Evolutionary conservation across 352 stramenopile genomes (phyloP).

Genomic region (Peronospora belbahrii): DNA sequence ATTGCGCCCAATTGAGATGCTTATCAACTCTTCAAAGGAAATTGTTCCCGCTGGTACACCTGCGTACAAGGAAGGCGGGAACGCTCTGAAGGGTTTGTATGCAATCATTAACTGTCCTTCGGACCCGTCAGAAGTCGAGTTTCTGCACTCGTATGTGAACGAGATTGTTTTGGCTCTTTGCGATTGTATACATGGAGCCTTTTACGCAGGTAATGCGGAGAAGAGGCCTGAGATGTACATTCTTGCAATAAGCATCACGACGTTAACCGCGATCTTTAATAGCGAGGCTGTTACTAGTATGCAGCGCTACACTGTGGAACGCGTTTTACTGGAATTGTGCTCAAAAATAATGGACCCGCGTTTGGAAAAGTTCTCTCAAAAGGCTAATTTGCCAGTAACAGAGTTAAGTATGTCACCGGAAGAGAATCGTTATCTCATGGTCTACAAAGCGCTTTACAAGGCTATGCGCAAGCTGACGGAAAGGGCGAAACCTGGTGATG

Average conservation of each 20-base stretch:
- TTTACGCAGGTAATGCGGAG: constrained; percentile 48
- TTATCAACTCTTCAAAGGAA: constrained; percentile 57
- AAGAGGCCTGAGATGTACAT: constrained; percentile 65
- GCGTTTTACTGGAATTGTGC: constrained; percentile 64
- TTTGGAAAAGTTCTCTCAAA: constrained; percentile 48
- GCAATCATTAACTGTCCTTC: constrained; percentile 58
- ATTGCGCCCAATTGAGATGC: constrained; percentile 49
- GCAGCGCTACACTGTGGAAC: constrained; percentile 69
- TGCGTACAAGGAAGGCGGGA: constrained; percentile 52
- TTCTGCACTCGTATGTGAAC: constrained; percentile 71
- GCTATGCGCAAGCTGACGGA: constrained; percentile 50
- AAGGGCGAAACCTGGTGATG: constrained; percentile 48
- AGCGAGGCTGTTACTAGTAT: constrained; percentile 52
- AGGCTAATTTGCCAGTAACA: constrained; percentile 29
- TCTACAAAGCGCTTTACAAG: constrained; percentile 68
- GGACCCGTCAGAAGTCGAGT: constrained; percentile 49
- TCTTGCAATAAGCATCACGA: constrained; percentile 65
- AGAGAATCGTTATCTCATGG: constrained; percentile 53
- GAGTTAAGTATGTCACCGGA: constrained; percentile 35
- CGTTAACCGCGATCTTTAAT: constrained; percentile 51
- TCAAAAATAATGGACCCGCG: constrained; percentile 67
- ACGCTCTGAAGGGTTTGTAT: constrained; percentile 76
- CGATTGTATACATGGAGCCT: constrained; percentile 65
- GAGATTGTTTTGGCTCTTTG: constrained; percentile 69
- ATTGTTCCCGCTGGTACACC: constrained; percentile 49